Evolutionary conservation across 306 rosid species (phyloP).

Genomic region (Malus sylvestris): DNA sequence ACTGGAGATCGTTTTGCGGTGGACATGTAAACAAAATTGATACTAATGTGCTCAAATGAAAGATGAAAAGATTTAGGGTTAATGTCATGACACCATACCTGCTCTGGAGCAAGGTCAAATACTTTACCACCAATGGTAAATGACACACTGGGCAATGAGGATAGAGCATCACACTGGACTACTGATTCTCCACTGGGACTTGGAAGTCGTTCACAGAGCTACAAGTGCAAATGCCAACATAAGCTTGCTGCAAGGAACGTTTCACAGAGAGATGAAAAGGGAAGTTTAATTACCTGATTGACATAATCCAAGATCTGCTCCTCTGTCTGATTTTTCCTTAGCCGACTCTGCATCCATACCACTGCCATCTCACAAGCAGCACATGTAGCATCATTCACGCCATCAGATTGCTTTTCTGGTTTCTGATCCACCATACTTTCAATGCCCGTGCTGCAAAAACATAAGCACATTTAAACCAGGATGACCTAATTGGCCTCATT

Average conservation of each 20-base stretch:
- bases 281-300: slow-evolving; percentile 30
- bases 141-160: slow-evolving; percentile 46
- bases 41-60: not conserved
- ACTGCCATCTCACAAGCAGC: slow-evolving; percentile 56
- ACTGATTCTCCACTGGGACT: slow-evolving; percentile 62
- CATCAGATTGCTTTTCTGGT: slow-evolving; percentile 8
- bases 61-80: not conserved
- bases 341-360: slow-evolving; percentile 54
- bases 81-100: slow-evolving; percentile 25
- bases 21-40: not conserved
- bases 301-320: slow-evolving; percentile 43
- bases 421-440: slow-evolving; percentile 37
- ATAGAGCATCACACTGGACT: slow-evolving; percentile 38
- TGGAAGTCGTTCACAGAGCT: slow-evolving; percentile 61
- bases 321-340: slow-evolving; percentile 39
- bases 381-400: slow-evolving; percentile 27
- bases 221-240: slow-evolving; percentile 1
- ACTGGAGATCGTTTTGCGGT: not conserved
- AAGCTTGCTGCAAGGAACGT: slow-evolving; percentile 1
- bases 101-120: slow-evolving; percentile 53
- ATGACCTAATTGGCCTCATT: not conserved
- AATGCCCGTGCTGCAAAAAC: slow-evolving; percentile 33
- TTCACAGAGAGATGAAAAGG: not conserved
- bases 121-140: slow-evolving; percentile 50
- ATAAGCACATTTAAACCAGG: not conserved